Conservation (phyloP, 2,329 filamentous ascomycete species). For the Fusarium caatingaense region DNA sequence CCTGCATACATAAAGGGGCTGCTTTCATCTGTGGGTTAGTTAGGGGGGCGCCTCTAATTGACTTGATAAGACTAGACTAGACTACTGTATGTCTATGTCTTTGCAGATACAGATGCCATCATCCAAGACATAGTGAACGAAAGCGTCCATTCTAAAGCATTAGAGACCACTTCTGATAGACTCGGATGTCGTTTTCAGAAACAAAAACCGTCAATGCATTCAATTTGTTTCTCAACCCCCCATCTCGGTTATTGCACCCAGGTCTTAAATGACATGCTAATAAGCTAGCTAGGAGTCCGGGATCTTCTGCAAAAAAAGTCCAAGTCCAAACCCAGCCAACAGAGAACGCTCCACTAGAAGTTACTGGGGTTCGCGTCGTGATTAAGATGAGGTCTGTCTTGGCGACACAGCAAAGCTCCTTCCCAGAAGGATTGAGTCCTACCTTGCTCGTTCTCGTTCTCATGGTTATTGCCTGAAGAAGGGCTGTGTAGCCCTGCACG, state of each 20-base stretch:
- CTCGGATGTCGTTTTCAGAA: slow-evolving; percentile 1
- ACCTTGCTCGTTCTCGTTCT: slow-evolving; percentile 30
- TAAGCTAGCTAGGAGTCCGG: slow-evolving; percentile 5
- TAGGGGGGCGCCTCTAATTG: slow-evolving; percentile 4
- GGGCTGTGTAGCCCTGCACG: slow-evolving; percentile 34
- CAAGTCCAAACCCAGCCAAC: background rate
- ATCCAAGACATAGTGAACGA: slow-evolving; percentile 1
- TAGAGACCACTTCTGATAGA: background rate
- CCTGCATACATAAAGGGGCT: slow-evolving; percentile 38
- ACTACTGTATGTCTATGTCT: background rate
- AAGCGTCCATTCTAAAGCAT: slow-evolving; percentile 5
- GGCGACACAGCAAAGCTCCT: slow-evolving; percentile 30
- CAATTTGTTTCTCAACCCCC: slow-evolving; percentile 8
- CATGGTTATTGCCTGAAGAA: slow-evolving; percentile 7
- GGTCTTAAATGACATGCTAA: slow-evolving; percentile 12
- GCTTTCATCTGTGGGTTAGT: slow-evolving; percentile 10
- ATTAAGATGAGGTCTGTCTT: slow-evolving; percentile 48
- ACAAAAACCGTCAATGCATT: slow-evolving; percentile 4
- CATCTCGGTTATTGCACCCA: slow-evolving; percentile 8
- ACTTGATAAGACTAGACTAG: background rate
- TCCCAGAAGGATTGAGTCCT: slow-evolving; percentile 36
- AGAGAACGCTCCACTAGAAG: slow-evolving; percentile 29
- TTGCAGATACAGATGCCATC: background rate
- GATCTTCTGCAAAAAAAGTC: slow-evolving; percentile 19
- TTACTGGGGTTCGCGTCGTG: slow-evolving; percentile 32